Evolutionary conservation across 768 basidiomycete species (phyloP), one percentile per base, ranked within the genome.

Genomic region (Hygrocybe coccinea): DNA sequence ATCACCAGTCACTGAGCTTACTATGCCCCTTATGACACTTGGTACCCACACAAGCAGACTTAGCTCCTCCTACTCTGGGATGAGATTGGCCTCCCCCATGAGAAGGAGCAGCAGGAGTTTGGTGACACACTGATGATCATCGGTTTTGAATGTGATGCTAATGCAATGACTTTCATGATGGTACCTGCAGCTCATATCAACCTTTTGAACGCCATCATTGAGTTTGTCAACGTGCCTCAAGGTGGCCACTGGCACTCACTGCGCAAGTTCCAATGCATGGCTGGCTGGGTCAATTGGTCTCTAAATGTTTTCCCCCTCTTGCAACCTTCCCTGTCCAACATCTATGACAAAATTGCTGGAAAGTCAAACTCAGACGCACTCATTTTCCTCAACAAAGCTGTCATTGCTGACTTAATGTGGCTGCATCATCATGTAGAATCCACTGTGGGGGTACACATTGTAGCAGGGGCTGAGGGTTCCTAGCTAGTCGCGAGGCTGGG

Each of bases 1-100:
- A 6, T 47, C 12, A 24, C 51, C 0, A 53, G 45, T 1, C 52
- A 62, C 2, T 34, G 72, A 5, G 36, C 41, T 2, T 64, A 41
- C 19, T 73, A 72, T 48, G 43, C 36, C 15, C 65, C 63, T 0
- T 69, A 72, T 55, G 17, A 58, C 2, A 9, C 19, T 3, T 57
- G 21, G 12, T 54, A 69, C 15, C 76, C 76, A 0, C 7, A 51
- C 0, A 61, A 64, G 8, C 77, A 79, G 59, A 64, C 54, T 2
- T 17, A 38, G 2, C 65, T 78, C 1, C 70, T 80, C 0, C 37
- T 35, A 2, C 66, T 79, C 1, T 78, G 72, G 69, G 77, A 79
- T 59, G 43, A 64, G 1, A 59, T 78, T 14, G 67, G 72, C 0
- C 62, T 77, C 10, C 75, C 74, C 0, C 75, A 78, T 59, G 66